Conservation (phyloP, 148 eudicot species). For the Rhododendron mucronatum region DNA sequence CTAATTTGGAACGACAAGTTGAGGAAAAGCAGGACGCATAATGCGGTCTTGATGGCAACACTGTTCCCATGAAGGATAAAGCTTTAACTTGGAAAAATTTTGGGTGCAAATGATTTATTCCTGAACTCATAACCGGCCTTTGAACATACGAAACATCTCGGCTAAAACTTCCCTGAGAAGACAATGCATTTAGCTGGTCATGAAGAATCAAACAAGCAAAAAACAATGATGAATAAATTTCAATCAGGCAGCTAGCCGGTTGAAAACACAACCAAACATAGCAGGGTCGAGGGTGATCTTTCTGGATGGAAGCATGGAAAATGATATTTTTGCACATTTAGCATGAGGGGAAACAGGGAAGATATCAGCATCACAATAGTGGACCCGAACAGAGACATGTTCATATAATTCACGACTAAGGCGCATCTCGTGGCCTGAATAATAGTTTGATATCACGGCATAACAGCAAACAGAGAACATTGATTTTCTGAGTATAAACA, state of each 20-base stretch:
- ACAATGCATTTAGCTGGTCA: not conserved
- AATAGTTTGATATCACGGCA: not conserved
- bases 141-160: constrained; percentile 8
- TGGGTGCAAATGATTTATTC: constrained; percentile 1
- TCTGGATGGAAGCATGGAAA: not conserved
- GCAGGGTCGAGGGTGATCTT: not conserved
- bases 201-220: not conserved
- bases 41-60: constrained; percentile 11
- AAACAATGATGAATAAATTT: not conserved
- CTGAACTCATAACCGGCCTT: constrained; percentile 7
- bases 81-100: constrained; percentile 5
- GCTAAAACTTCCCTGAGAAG: constrained; percentile 10
- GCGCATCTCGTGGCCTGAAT: not conserved
- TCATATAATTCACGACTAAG: not conserved
- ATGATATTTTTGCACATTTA: not conserved
- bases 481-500: not conserved
- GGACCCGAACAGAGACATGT: not conserved
- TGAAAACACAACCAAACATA: not conserved
- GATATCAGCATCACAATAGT: not conserved
- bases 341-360: not conserved
- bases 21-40: constrained; percentile 4
- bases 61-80: not conserved
- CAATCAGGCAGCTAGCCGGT: not conserved
- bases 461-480: not conserved
- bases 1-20: constrained; percentile 5